Evolutionary conservation across 805 yeast genomes (phyloP), one percentile per base, ranked within the genome.

Genomic region (Tetrapisispora iriomotensis): DNA sequence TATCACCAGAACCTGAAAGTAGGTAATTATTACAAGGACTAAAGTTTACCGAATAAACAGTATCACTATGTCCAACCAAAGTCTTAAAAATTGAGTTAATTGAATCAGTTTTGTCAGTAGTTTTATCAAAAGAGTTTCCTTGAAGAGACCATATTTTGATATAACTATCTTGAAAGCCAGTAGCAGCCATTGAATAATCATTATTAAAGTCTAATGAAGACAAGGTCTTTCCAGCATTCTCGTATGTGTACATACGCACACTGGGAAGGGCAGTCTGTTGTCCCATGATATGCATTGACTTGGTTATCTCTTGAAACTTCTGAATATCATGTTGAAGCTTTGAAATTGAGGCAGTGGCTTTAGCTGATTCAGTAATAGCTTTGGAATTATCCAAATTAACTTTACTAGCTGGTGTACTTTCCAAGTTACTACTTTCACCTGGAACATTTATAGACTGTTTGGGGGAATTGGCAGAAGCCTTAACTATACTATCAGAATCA

Each of bases 181-280:
- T 95, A 2, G 96, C 96, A 22, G 85, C 80, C 45, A 87, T 52
- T 15, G 86, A 77, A 13, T 90, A 77, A 59, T 90, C 96, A 38
- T 80, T 83, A 50, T 88, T 86, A 66, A 92, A 90, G 46, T 80
- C 83, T 33, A 90, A 56, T 38, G 86, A 75, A 14, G 94, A 84
- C 70, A 92, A 66, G 44, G 82, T 92, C 47, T 81, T 82, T 56
- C 84, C 81, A 7, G 96, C 84, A 63, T 92, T 92, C 67, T 92
- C 97, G 66, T 92, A 88, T 1, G 97, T 90, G 66, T 90, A 92
- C 95, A 90, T 85, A 62, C 96, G 88, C 27, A 90, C 95, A 40
- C 94, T 82, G 14, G 98, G 98, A 19, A 90, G 74, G 15, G 86
- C 68, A 4, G 94, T 82, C 41, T 85, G 96, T 22, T 72, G 62